Percentiles rank a stretch among this genome's conserved stretches.
Evolutionary conservation across 495 filamentous ascomycete genomes (phyloP).

Genomic region (Neohortaea acidophila): DNA sequence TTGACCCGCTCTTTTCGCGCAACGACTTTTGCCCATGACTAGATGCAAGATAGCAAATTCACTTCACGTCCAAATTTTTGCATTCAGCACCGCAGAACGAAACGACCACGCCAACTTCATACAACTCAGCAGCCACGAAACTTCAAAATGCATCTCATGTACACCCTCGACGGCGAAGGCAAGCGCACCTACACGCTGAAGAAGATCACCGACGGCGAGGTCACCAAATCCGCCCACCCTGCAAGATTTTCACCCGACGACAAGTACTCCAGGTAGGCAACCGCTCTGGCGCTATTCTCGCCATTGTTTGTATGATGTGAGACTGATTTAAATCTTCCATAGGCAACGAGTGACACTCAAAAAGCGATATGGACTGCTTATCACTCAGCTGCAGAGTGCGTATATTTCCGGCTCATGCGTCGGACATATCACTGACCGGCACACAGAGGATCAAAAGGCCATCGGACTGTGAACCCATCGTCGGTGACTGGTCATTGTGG

Average conservation of each 20-base stretch:
- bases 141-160: slow-evolving; percentile 70
- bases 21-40: no score
- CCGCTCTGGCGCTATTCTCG: no score
- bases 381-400: slow-evolving; percentile 64
- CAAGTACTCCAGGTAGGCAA: slow-evolving; percentile 69
- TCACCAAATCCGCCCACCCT: slow-evolving; percentile 91
- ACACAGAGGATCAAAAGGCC: slow-evolving; percentile 21
- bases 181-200: slow-evolving; percentile 82
- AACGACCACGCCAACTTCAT: no score
- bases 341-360: slow-evolving; percentile 86
- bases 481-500: background rate
- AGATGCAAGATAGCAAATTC: no score
- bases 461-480: slow-evolving; percentile 14
- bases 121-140: background rate
- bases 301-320: no score
- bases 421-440: background rate
- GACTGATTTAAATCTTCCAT: slow-evolving; percentile 6
- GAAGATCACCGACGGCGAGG: slow-evolving; percentile 59
- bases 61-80: no score
- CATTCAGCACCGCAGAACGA: no score
- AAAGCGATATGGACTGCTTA: slow-evolving; percentile 72
- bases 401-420: slow-evolving; percentile 2
- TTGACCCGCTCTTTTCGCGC: no score
- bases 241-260: slow-evolving; percentile 95
- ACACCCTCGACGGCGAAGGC: slow-evolving; percentile 60